phyloP scores from a whole-genome alignment of 1,139 yeast species.

The Kluyveromyces sp. region DNA sequence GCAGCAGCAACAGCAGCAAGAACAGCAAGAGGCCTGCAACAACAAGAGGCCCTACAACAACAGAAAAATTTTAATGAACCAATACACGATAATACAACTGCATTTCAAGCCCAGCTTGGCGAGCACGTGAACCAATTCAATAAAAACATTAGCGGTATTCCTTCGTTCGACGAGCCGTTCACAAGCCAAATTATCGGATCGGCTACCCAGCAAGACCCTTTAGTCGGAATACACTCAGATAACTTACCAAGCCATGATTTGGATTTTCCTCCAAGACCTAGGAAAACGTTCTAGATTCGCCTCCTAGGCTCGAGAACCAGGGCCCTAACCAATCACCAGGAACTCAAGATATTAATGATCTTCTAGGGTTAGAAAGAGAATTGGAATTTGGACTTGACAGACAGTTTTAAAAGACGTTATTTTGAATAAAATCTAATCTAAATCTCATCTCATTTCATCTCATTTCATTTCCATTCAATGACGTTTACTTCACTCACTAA shows the following conservation, averaged over 20 bases:
- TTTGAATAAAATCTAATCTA: no score
- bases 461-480: no score
- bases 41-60: slow-evolving; percentile 14
- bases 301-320: slow-evolving; percentile 13
- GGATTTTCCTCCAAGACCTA: slow-evolving; percentile 38
- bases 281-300: slow-evolving; percentile 29
- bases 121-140: neutral
- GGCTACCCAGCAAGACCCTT: slow-evolving; percentile 20
- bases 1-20: slow-evolving; percentile 19
- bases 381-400: slow-evolving; percentile 54
- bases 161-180: slow-evolving; percentile 12
- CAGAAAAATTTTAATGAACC: slow-evolving; percentile 11
- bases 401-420: slow-evolving; percentile 13
- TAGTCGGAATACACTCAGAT: slow-evolving; percentile 32
- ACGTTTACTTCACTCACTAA: no score
- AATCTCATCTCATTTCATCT: no score
- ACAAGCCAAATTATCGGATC: slow-evolving; percentile 22
- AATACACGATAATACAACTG: slow-evolving; percentile 14
- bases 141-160: neutral
- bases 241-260: slow-evolving; percentile 35
- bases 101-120: slow-evolving; percentile 8
- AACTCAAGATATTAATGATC: slow-evolving; percentile 26
- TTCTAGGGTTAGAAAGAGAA: slow-evolving; percentile 47
- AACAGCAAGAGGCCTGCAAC: neutral
- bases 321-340: slow-evolving; percentile 7